Evolutionary conservation across 2,329 filamentous ascomycete genomes (phyloP), one percentile per base, ranked within the genome.

Genomic region (Tolypocladium ovalisporum): DNA sequence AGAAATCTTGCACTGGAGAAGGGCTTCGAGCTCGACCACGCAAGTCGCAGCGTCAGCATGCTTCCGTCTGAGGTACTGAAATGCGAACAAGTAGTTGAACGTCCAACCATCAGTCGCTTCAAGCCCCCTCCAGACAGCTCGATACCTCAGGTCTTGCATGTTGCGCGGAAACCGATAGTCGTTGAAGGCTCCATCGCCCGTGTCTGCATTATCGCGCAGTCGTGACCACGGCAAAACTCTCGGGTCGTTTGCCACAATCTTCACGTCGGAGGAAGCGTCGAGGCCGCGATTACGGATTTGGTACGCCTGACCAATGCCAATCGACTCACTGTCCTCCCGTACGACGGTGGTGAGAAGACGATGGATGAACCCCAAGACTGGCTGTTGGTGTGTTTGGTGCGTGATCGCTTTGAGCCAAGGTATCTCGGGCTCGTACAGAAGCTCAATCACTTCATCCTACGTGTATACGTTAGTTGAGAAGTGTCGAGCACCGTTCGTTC

Each of bases 381-480:
- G 36, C 12, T 53, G 13, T 17, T 66, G 61, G 22, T 57, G 4
- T 1, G 54, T 47, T 1, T 19, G 19, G 5, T 13, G 1, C 0
- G 65, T 52, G 19, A 71, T 68, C 7, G 69, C 52, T 55, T 73
- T 73, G 58, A 74, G 72, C 67, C 68, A 72, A 1, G 70, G 65
- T 0, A 66, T 57, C 0, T 71, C 66, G 1, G 71, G 70, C 32
- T 74, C 71, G 36, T 73, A 73, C 4, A 74, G 62, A 7, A 74
- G 62, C 52, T 74, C 72, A 0, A 65, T 0, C 0, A 70, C 37
- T 8, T 65, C 58, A 32, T 57, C 36, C 55, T 60, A n/a, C 17
- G n/a, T 15, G 54, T 19, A 22, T 40, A 44, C n/a, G 40, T 59
- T 15, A 47, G 59, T n/a, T 13, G 7, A 7, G 27, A n/a, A 5